A percentile compares a stretch with the other conserved stretches of the same genome.
These are phyloP conservation scores for Thelonectria rubi DNA, from an alignment of 2,329 filamentous ascomycete genomes.

Conservation along the genomic window DNA sequence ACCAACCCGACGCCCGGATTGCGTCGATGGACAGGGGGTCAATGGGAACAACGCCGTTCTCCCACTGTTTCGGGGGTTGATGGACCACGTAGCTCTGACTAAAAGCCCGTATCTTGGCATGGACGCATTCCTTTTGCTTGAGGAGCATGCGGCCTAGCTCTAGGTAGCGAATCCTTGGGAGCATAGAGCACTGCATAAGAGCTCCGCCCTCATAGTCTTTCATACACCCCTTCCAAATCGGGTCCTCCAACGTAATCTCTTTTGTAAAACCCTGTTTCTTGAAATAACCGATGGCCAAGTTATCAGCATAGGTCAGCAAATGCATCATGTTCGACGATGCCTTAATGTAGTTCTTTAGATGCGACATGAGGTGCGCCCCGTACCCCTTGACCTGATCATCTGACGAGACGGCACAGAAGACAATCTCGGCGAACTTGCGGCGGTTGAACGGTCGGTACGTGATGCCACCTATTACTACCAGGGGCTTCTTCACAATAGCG, in stretches of 20 bases:
- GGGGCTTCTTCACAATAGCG: constrained; percentile 94
- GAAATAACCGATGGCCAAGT: constrained; percentile 90
- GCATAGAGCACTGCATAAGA: constrained; percentile 99
- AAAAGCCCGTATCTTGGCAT: constrained; percentile 64
- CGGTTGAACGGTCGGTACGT: constrained; percentile 95
- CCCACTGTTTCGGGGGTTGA: constrained; percentile 85
- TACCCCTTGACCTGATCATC: constrained; percentile 99
- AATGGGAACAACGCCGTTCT: constrained; percentile 75
- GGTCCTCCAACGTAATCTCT: constrained; percentile 90
- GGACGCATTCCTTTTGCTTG: constrained; percentile 95
- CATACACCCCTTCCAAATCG: constrained; percentile 99
- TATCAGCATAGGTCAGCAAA: constrained; percentile 97
- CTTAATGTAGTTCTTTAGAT: constrained; percentile 98
- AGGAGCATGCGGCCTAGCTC: constrained; percentile 92
- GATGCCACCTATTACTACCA: constrained; percentile 96
- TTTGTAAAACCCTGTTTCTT: constrained; percentile 99
- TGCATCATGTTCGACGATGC: constrained; percentile 97
- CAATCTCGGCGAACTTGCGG: constrained; percentile 94
- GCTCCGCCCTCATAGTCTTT: constrained; percentile 99
- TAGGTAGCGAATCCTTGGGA: constrained; percentile 91
- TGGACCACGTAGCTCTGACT: constrained; percentile 64
- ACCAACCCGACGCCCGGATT: constrained; percentile 93
- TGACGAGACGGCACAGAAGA: constrained; percentile 96
- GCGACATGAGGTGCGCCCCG: constrained; percentile 96
- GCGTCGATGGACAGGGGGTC: constrained; percentile 87